These are phyloP conservation scores for Chaetomium cochliodes DNA, from an alignment of 495 filamentous ascomycete genomes.

Conservation along the genomic window DNA sequence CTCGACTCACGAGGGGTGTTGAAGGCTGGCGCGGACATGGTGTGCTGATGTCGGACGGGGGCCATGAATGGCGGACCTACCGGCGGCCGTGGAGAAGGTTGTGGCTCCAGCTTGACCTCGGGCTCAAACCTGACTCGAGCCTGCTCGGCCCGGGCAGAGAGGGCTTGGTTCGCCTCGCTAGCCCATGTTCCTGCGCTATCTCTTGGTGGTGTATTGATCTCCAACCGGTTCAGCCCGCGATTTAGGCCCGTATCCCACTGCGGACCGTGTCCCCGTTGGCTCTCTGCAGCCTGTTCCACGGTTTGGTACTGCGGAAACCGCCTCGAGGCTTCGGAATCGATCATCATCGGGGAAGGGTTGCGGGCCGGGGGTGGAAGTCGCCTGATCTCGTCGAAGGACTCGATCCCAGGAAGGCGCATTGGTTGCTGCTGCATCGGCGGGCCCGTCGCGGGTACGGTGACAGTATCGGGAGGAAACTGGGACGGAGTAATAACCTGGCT, in stretches of 20 bases:
- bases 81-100: conserved; percentile 7
- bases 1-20: conserved; percentile 57
- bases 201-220: conserved; percentile 59
- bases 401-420: conserved; percentile 78
- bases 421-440: conserved; percentile 37
- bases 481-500: conserved; percentile 56
- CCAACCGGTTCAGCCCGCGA: conserved; percentile 68
- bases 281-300: conserved; percentile 53
- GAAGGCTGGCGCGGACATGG: conserved; percentile 49
- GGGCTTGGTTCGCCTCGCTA: conserved; percentile 48
- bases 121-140: conserved; percentile 50
- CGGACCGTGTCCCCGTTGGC: conserved; percentile 55
- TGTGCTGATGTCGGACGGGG: conserved; percentile 45
- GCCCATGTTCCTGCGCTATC: conserved; percentile 57
- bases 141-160: conserved; percentile 50
- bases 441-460: conserved; percentile 51
- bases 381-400: conserved; percentile 78
- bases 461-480: conserved; percentile 58
- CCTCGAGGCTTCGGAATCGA: conserved; percentile 52
- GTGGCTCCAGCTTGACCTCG: conserved; percentile 27
- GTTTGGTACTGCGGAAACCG: conserved; percentile 43
- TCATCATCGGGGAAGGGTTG: conserved; percentile 65
- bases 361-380: conserved; percentile 61
- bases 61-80: conserved; percentile 18
- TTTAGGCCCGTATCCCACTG: conserved; percentile 79